Conservation (phyloP, 208 protist species). For the Trypanosoma caninum region DNA sequence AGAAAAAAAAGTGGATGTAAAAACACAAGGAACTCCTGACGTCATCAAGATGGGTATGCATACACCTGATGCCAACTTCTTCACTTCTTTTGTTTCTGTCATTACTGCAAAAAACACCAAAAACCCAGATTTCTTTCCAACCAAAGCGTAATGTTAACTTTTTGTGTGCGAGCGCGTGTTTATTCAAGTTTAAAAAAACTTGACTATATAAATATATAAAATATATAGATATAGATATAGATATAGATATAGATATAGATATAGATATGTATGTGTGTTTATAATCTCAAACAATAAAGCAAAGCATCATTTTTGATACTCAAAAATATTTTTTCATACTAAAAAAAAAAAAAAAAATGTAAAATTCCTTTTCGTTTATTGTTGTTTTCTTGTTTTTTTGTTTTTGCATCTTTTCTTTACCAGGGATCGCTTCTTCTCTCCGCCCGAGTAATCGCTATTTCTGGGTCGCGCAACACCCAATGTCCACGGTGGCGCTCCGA, state of each 20-base stretch:
- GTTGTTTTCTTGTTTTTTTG: background rate
- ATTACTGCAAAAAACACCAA: too few relatives aligned
- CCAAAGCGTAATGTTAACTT: too few relatives aligned
- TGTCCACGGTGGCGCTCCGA: constrained; percentile 65
- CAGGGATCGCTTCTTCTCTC: constrained; percentile 80
- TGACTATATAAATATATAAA: too few relatives aligned
- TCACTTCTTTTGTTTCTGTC: background rate
- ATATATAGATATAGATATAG: background rate
- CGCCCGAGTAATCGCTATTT: constrained; percentile 78
- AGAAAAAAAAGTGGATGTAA: constrained; percentile 14
- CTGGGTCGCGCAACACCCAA: constrained; percentile 86
- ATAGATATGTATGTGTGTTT: background rate
- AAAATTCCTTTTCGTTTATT: background rate
- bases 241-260: background rate
- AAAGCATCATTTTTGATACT: too few relatives aligned
- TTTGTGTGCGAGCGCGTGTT: too few relatives aligned
- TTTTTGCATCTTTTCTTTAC: constrained; percentile 29
- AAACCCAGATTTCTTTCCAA: too few relatives aligned
- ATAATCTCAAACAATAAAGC: too few relatives aligned
- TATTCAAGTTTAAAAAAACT: too few relatives aligned
- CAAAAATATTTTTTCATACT: too few relatives aligned
- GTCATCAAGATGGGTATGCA: constrained; percentile 35
- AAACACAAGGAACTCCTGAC: constrained; percentile 23
- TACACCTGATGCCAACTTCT: background rate
- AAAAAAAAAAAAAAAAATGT: too few relatives aligned